Conservation (phyloP, 805 yeast genomes). For the Wickerhamomyces queroliae region DNA sequence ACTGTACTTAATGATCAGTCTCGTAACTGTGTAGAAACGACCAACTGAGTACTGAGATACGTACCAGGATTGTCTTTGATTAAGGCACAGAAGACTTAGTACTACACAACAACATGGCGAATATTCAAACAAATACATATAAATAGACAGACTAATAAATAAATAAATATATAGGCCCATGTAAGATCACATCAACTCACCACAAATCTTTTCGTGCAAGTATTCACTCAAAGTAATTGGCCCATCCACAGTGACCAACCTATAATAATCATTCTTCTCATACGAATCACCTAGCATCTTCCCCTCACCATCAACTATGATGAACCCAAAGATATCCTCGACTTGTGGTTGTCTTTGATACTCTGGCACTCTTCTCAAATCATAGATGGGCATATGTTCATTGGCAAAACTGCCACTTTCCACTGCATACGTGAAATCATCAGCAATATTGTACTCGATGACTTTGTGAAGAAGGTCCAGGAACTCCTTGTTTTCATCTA, state of each 20-base stretch:
- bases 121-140: background rate
- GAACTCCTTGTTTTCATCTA: constrained; percentile 6
- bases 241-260: constrained; percentile 45
- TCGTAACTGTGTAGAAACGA: too few species aligned
- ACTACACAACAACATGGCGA: background rate
- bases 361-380: constrained; percentile 57
- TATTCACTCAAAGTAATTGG: constrained; percentile 46
- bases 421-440: constrained; percentile 48
- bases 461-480: constrained; percentile 4
- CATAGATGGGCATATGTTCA: constrained; percentile 65
- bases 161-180: background rate
- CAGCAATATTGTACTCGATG: constrained; percentile 19
- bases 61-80: background rate
- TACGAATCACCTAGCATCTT: constrained; percentile 49
- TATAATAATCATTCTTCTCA: constrained; percentile 54
- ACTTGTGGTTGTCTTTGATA: constrained; percentile 65
- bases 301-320: constrained; percentile 50
- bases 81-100: too few species aligned
- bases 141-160: background rate
- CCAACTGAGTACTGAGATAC: too few species aligned
- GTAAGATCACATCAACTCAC: constrained; percentile 8
- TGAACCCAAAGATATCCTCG: constrained; percentile 67
- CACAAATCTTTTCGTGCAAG: constrained; percentile 34
- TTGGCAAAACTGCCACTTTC: constrained; percentile 50
- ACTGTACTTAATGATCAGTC: too few species aligned